Base-by-base conservation (phyloP, 805 yeast species). In the Suhomyces tanzawaensis region DNA sequence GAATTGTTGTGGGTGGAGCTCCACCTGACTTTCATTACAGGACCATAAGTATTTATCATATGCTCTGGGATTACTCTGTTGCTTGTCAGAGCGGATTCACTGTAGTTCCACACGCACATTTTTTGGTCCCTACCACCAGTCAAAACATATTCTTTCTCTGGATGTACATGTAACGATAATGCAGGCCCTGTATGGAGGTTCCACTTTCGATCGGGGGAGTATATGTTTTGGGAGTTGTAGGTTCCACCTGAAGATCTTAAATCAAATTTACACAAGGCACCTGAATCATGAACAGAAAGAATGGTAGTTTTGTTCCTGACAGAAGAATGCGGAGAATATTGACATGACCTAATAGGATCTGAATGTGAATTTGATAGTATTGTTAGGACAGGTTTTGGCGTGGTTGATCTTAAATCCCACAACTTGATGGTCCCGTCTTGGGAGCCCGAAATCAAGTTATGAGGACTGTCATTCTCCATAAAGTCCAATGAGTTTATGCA, bases 151-250 rank as follows among this genome's bases (percentile, higher is more conserved):
- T 90, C 95, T 25, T 72, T 57, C 26, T 79, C 81, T 0, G 95
- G 95, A 54, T 90, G 96, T 81, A 95, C 89, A 51, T 87, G 89
- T 4, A 93, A 60, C 4, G 95, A 78, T 13, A 90, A 66, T 0
- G 95, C 98, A 2, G 96, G 95, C 0, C 95, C 95, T 2, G 88
- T 77, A 56, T 91, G 98, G 3, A 96, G 95, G 51, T 83, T 85
- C 56, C 93, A 73, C 42, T 82, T 79, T 36, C 81, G 69, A 50
- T 91, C 97, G 4, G 91, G 81, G 25, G 75, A 74, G 12, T 46
- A 45, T 2, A 52, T 35, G 17, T 37, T 33, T 29, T 44, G 47
- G 19, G 15, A 9, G 19, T 16, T 14, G 26, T 17, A 24, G 17
- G 28, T 13, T 24, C 36, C 36, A 8, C 41, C 43, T 3, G 45